These are phyloP conservation scores for Rubia peregrina DNA, from an alignment of 305 asterid species.

Conservation along the genomic window DNA sequence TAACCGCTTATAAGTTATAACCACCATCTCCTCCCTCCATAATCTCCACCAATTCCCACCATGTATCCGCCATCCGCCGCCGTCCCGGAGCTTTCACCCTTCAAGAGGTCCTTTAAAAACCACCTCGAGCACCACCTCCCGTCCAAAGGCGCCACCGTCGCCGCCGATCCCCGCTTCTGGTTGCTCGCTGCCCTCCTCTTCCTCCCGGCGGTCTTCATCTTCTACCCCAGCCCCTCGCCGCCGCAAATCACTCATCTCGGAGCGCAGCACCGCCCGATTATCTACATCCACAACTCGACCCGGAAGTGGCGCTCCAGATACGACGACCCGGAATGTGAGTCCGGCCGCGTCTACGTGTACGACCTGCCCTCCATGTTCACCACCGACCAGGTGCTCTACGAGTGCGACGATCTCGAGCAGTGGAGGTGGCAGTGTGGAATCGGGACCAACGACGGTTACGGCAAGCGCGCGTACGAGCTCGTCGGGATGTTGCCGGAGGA, in stretches of 20 bases:
- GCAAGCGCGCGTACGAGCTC: slow-evolving; percentile 50
- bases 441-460: slow-evolving; percentile 62
- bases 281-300: slow-evolving; percentile 7
- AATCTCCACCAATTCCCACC: not conserved
- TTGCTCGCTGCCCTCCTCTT: slow-evolving; percentile 55
- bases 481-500: slow-evolving; percentile 46
- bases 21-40: not conserved
- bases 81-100: slow-evolving; percentile 26
- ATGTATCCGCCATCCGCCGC: slow-evolving; percentile 18
- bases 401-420: slow-evolving; percentile 61
- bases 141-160: slow-evolving; percentile 28
- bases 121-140: slow-evolving; percentile 13
- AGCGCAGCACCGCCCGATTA: slow-evolving; percentile 2
- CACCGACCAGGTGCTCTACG: slow-evolving; percentile 36
- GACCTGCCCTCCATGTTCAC: slow-evolving; percentile 58
- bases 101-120: slow-evolving; percentile 32
- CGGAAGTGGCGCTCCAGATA: slow-evolving; percentile 7
- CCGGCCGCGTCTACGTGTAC: slow-evolving; percentile 68
- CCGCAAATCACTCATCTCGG: slow-evolving; percentile 8
- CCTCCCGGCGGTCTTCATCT: slow-evolving; percentile 47
- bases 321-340: slow-evolving; percentile 44
- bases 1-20: not conserved
- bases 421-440: slow-evolving; percentile 88
- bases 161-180: slow-evolving; percentile 65
- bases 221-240: slow-evolving; percentile 43